Evolutionary conservation across 1,284 basidiomycete genomes (phyloP).

Genomic region (Microbotryomycetes sp.): DNA sequence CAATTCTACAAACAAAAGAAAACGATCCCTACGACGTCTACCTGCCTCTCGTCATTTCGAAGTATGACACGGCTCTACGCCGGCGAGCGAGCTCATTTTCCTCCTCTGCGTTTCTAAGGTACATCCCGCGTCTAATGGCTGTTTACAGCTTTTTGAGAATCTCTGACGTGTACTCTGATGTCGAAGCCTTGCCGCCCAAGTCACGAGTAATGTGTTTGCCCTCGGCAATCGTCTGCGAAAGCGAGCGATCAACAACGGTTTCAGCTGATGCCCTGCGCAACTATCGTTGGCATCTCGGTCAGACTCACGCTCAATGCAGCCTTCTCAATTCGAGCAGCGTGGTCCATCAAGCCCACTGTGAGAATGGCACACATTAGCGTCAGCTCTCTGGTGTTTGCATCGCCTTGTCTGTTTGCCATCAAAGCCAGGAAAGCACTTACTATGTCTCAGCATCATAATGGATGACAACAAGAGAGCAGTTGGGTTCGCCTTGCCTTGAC

Average conservation of each 20-base stretch:
- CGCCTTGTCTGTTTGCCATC: too few relatives aligned
- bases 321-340: slow-evolving; percentile 86
- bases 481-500: slow-evolving; percentile 84
- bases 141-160: slow-evolving; percentile 66
- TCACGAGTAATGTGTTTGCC: slow-evolving; percentile 88
- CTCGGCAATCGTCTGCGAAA: slow-evolving; percentile 78
- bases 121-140: too few relatives aligned
- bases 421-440: slow-evolving; percentile 24
- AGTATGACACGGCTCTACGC: too few relatives aligned
- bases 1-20: too few relatives aligned
- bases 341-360: slow-evolving; percentile 67
- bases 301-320: slow-evolving; percentile 70
- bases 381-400: slow-evolving; percentile 10
- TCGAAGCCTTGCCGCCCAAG: slow-evolving; percentile 82
- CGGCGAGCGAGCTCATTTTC: too few relatives aligned
- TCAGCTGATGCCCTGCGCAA: slow-evolving; percentile 38
- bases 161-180: slow-evolving; percentile 76
- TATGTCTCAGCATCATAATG: slow-evolving; percentile 90
- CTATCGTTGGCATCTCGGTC: slow-evolving; percentile 39
- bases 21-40: too few relatives aligned
- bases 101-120: too few relatives aligned
- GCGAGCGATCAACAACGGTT: slow-evolving; percentile 36
- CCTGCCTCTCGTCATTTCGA: too few relatives aligned
- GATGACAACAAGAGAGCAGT: slow-evolving; percentile 91
- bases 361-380: slow-evolving; percentile 1